Base-by-base conservation (phyloP, 2,329 filamentous ascomycete genomes). In the Canariomyces notabilis region DNA sequence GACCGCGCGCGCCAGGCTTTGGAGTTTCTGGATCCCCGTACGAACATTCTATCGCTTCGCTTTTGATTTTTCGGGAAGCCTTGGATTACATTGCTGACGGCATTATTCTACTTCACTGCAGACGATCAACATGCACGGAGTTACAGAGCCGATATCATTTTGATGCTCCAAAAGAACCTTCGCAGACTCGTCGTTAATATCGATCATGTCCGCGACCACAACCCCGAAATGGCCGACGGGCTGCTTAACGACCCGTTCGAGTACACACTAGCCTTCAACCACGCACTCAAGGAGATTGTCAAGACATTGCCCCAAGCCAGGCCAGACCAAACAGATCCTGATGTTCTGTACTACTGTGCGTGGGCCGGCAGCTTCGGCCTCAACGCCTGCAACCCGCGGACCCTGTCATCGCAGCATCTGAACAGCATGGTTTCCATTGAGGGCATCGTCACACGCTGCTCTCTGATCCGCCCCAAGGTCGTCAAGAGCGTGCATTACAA, bases 371-470 rank as follows among this genome's bases (percentile, higher is more conserved):
- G 89, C 63, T 98, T 98, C 63, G 93, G 94, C 55, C 83, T 96
- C 64, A 93, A 88, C 64, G 79, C 90, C 11, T 96, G 90, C 76
- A 98, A 96, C 61, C 93, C 93, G 33, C 82, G 93, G 57, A 97
- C 93, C 0, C 72, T 98, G 22, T 88, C 88, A 41, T 96, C 91
- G 2, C 77, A 82, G 33, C 87, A 95, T 60, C 78, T 98, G 46
- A 98, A 98, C 67, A 84, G 87, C 61, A 96, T 98, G 90, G 87
- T 98, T 12, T 95, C 90, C 3, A 77, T 98, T 42, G 93, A 98
- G 68, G 93, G 93, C 37, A 98, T 98, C 59, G 93, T 98, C 34
- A 98, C 93, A 29, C 87, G 93, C 66, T 95, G 89, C 69, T 96
- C 90, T 19, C 76, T 98, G 16, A 95, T 98, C 53, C 80, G 94